Evolutionary conservation across 805 yeast genomes (phyloP), one percentile per base, ranked within the genome.

Genomic region (Starmerella bombi): DNA sequence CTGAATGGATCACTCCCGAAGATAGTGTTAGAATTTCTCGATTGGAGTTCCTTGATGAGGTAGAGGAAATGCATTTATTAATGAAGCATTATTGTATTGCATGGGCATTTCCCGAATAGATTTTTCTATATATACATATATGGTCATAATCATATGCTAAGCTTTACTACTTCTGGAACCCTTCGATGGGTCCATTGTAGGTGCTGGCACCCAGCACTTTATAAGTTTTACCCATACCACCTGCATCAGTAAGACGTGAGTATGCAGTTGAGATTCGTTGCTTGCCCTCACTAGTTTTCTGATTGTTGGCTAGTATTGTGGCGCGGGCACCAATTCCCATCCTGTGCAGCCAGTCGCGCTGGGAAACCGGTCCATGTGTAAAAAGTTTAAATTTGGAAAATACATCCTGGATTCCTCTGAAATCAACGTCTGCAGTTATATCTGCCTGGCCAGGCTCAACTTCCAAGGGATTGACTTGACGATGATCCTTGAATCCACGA

Each of bases 341-440:
- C 29, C 69, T 67, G 50, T 79, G 78, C 17, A 83, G 64, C 76
- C 84, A 83, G 53, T 78, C 82, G 5, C 84, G 88, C 54, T 83
- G 94, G 32, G 75, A 75, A 1, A 67, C 69, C 1, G 84, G 80
- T 0, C 83, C 86, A 44, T 63, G 64, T 4, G 57, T 60, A 12
- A 55, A 45, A 38, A 64, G 54, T 1, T 42, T 37, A 19, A 50
- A 37, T 16, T 58, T 48, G 16, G 65, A 57, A 31, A 70, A 61
- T 3, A 56, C 47, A 22, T 49, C 48, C 12, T 59, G 60, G 38
- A 83, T 58, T 19, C 78, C 77, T 22, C 65, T 69, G 55, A 83
- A 83, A 57, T 83, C 94, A 10, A 83, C 94, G 55, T 83, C 93
- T 0, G 79, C 77, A 0, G 93, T 80, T 23, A 83, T 63, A 60